These are phyloP conservation scores for Phytophthora rubi DNA, from an alignment of 352 stramenopile species.

Conservation along the genomic window DNA sequence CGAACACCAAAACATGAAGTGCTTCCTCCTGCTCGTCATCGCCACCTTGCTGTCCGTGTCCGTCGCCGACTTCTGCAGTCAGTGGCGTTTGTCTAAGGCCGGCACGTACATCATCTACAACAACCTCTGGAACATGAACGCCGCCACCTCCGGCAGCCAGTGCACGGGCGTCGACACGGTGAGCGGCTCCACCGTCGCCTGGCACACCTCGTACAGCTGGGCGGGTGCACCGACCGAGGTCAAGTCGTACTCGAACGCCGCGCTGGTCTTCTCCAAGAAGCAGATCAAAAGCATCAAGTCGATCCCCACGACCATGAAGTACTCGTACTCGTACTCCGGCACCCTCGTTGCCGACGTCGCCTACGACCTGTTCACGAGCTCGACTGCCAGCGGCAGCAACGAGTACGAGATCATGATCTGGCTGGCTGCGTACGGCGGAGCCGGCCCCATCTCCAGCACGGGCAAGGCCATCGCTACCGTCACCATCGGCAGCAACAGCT, in stretches of 20 bases:
- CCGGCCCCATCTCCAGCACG: slow-evolving; percentile 36
- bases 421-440: slow-evolving; percentile 35
- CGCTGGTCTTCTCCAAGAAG: slow-evolving; percentile 16
- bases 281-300: slow-evolving; percentile 39
- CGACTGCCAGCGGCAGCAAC: slow-evolving; percentile 19
- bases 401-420: slow-evolving; percentile 27
- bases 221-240: slow-evolving; percentile 33
- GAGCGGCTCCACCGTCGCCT: slow-evolving; percentile 35
- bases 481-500: slow-evolving; percentile 21
- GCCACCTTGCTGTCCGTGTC: slow-evolving; percentile 25
- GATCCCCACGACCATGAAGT: slow-evolving; percentile 41
- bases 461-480: slow-evolving; percentile 31
- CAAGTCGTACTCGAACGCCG: slow-evolving; percentile 40
- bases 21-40: slow-evolving; percentile 4
- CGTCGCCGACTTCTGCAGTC: slow-evolving; percentile 17
- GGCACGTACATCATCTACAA: slow-evolving; percentile 52
- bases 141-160: slow-evolving; percentile 40
- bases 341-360: slow-evolving; percentile 39
- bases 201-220: slow-evolving; percentile 48
- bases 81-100: slow-evolving; percentile 32
- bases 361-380: slow-evolving; percentile 45
- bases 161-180: slow-evolving; percentile 43
- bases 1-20: slow-evolving; percentile 21
- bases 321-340: slow-evolving; percentile 37
- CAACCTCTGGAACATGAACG: slow-evolving; percentile 38